Conservation (phyloP, 2,329 filamentous ascomycete species). For the Fusarium sp. region DNA sequence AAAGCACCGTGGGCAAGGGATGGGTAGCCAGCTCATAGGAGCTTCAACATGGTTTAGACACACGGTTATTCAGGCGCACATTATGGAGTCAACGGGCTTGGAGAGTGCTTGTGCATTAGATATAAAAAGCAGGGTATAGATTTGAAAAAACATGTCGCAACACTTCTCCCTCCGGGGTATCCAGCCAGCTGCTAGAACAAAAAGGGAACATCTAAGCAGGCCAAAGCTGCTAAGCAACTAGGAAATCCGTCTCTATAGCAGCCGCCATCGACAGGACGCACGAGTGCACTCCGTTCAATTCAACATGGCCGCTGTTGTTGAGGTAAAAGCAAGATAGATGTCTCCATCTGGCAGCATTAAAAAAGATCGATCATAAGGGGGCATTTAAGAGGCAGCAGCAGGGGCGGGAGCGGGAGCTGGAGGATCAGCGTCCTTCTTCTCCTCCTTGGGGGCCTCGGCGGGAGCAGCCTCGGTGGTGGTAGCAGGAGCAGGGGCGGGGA, state of each 20-base stretch:
- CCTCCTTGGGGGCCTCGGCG: slow-evolving; percentile 44
- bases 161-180: slow-evolving; percentile 48
- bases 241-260: slow-evolving; percentile 6
- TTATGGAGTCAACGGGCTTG: slow-evolving; percentile 5
- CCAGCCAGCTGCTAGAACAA: slow-evolving; percentile 47
- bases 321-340: slow-evolving; percentile 4
- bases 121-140: slow-evolving; percentile 49
- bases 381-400: slow-evolving; percentile 37
- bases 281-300: slow-evolving; percentile 2
- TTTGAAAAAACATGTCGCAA: slow-evolving; percentile 45
- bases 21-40: slow-evolving; percentile 1
- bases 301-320: slow-evolving; percentile 9
- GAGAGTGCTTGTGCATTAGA: slow-evolving; percentile 36
- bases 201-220: slow-evolving; percentile 25
- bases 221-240: slow-evolving; percentile 6
- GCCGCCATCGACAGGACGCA: slow-evolving; percentile 6
- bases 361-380: not conserved
- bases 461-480: slow-evolving; percentile 30
- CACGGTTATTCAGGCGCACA: not conserved
- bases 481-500: slow-evolving; percentile 39
- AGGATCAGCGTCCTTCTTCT: slow-evolving; percentile 44
- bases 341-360: slow-evolving; percentile 8
- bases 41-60: not conserved
- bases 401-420: slow-evolving; percentile 42
- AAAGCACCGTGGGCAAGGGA: slow-evolving; percentile 62